Conservation (phyloP, 371 early-diverging fungal species). For the Batkoa obscura region DNA sequence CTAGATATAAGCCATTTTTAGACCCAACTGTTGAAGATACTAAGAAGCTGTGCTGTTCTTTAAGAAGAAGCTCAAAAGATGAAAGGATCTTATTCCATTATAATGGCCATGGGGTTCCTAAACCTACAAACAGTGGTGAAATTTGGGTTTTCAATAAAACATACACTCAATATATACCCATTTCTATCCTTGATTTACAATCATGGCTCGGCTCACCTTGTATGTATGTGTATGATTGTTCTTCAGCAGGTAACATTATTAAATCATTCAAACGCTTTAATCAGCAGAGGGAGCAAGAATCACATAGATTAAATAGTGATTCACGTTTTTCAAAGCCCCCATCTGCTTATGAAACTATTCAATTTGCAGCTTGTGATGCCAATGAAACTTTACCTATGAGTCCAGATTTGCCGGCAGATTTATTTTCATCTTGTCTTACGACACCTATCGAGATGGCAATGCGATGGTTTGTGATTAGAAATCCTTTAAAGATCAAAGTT, state of each 20-base stretch:
- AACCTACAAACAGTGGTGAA: slow-evolving; percentile 86
- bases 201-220: slow-evolving; percentile 89
- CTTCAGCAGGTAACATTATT: slow-evolving; percentile 80
- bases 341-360: slow-evolving; percentile 36
- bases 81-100: slow-evolving; percentile 91
- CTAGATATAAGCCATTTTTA: slow-evolving; percentile 63
- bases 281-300: slow-evolving; percentile 61
- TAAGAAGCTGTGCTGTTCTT: slow-evolving; percentile 62
- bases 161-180: slow-evolving; percentile 95
- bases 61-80: slow-evolving; percentile 74
- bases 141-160: slow-evolving; percentile 95
- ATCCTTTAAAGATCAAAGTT: slow-evolving; percentile 52
- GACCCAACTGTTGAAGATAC: slow-evolving; percentile 86
- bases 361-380: slow-evolving; percentile 79
- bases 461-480: slow-evolving; percentile 77
- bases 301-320: slow-evolving; percentile 13
- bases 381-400: slow-evolving; percentile 79
- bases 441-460: slow-evolving; percentile 91
- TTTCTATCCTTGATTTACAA: slow-evolving; percentile 76
- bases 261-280: slow-evolving; percentile 74
- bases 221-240: slow-evolving; percentile 92
- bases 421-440: slow-evolving; percentile 88
- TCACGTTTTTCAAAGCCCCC: not conserved
- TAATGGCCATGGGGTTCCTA: slow-evolving; percentile 96
- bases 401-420: slow-evolving; percentile 87